phyloP scores from a whole-genome alignment of 2,329 filamentous ascomycete species.

The Penicillium sp. region DNA sequence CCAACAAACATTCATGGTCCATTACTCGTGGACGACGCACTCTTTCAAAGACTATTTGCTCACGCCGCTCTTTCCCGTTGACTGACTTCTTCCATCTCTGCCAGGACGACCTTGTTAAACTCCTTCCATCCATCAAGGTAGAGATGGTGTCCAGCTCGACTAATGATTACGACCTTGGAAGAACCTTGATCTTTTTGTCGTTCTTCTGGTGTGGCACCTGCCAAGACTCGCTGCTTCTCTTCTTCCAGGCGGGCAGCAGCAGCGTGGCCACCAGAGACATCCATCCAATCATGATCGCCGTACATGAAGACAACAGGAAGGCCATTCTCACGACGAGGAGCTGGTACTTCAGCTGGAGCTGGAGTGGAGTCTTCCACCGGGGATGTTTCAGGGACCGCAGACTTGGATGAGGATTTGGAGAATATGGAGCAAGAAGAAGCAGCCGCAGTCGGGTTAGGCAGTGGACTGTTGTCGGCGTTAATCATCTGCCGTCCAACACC shows the following conservation, averaged over 20 bases:
- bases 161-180: constrained; percentile 79
- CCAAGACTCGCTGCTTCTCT: constrained; percentile 63
- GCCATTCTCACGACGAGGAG: constrained; percentile 60
- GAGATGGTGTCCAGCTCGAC: constrained; percentile 71
- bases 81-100: constrained; percentile 68
- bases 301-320: constrained; percentile 92
- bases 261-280: constrained; percentile 80
- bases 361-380: not conserved
- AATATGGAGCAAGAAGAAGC: constrained; percentile 24
- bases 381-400: constrained; percentile 2
- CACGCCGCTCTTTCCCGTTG: constrained; percentile 30
- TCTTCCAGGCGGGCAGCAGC: constrained; percentile 78
- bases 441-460: constrained; percentile 18
- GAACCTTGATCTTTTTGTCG: constrained; percentile 73
- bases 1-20: constrained; percentile 18
- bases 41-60: not conserved
- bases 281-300: constrained; percentile 99
- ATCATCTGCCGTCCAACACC: constrained; percentile 76
- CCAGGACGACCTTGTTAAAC: constrained; percentile 67
- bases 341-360: constrained; percentile 39
- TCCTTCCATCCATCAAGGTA: constrained; percentile 72
- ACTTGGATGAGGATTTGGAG: constrained; percentile 16
- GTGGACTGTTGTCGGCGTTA: constrained; percentile 31
- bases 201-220: constrained; percentile 67
- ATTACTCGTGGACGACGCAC: constrained; percentile 12